Evolutionary conservation across 495 filamentous ascomycete species (phyloP), one percentile per base, ranked within the genome.

Genomic region (Annulohypoxylon maeteangense): DNA sequence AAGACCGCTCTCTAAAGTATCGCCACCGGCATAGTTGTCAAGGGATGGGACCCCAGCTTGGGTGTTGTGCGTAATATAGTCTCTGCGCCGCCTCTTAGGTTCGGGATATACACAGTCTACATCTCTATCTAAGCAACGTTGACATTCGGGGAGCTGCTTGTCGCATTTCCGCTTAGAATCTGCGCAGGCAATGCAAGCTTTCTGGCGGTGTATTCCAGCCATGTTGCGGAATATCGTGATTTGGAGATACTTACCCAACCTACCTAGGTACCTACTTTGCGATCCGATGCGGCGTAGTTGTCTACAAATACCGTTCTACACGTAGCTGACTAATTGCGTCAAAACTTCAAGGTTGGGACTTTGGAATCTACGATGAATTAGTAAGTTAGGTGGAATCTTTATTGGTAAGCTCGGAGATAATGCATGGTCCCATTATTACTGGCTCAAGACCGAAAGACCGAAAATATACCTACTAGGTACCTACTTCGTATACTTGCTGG

Each of bases 401-500:
- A n/a, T n/a, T n/a, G n/a, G n/a, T 40, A 12, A n/a, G 36, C 36
- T 40, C 36, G 36, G 36, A 40, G 36, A n/a, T 40, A 40, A 40
- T 40, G 36, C 36, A 14, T 14, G 36, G 36, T 14, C 12, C 36
- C 36, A 40, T 40, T n/a, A 40, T 40, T 40, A 40, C 36, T 40
- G 34, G 34, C 12, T 14, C 4, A 40, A 36, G 8, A 10, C 32
- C 32, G 32, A 36, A 14, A 40, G 36, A 4, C 36, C 12, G 36
- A 40, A 14, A 40, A 29, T 29, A 29, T 29, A 29, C 27, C 27
- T 29, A 29, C 27, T 36, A 36, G 34, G 34, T 36, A 36, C 11
- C 11, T n/a, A n/a, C n/a, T n/a, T n/a, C n/a, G 64, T 23, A 36
- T 74, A 14, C 22, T 77, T 40, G 38, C 61, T 22, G 57, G 57